A percentile compares a stretch with the other conserved stretches of the same genome.
Conservation (phyloP, 73 alveolate genomes). For the Paraurostyla sp. region DNA sequence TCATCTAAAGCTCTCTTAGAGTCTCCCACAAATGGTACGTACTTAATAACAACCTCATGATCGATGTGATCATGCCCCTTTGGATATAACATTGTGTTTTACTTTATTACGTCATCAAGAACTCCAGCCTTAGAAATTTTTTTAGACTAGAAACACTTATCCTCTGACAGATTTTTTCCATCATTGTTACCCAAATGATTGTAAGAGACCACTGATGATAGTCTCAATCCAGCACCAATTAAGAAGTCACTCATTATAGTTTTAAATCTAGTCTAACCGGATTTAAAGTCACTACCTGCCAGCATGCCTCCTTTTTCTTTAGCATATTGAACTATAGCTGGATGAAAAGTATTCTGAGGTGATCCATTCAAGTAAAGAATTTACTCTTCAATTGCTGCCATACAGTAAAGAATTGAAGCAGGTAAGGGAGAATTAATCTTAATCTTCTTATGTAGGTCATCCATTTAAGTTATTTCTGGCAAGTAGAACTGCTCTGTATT, state of each 20-base stretch:
- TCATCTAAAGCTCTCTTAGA: conserved; percentile 98
- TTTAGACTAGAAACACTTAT: conserved; percentile 92
- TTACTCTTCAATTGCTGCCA: conserved; percentile 93
- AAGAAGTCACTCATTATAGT: conserved; percentile 91
- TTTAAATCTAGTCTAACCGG: conserved; percentile 95
- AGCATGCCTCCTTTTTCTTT: conserved; percentile 86
- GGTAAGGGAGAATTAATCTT: conserved; percentile 45
- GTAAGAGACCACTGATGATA: conserved; percentile 89
- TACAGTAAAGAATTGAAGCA: conserved; percentile 79
- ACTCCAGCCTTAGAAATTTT: conserved; percentile 95
- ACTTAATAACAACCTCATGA: conserved; percentile 96
- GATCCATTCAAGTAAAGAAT: conserved; percentile 90
- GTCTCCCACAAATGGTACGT: conserved; percentile 97
- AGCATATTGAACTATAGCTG: conserved; percentile 91
- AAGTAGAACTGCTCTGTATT: conserved; percentile 78
- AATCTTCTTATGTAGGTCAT: conserved; percentile 75
- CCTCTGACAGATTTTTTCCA: conserved; percentile 94
- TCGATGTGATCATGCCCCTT: conserved; percentile 90
- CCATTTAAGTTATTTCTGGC: conserved; percentile 68
- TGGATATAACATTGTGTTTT: conserved; percentile 91
- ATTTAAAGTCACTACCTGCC: conserved; percentile 94
- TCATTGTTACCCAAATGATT: conserved; percentile 98
- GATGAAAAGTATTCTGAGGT: conserved; percentile 95
- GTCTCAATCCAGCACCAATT: conserved; percentile 88
- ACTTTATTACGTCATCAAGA: conserved; percentile 93